Evolutionary conservation across 192 early-diverging fungal genomes (phyloP).

Genomic region (Podochytrium sp.): DNA sequence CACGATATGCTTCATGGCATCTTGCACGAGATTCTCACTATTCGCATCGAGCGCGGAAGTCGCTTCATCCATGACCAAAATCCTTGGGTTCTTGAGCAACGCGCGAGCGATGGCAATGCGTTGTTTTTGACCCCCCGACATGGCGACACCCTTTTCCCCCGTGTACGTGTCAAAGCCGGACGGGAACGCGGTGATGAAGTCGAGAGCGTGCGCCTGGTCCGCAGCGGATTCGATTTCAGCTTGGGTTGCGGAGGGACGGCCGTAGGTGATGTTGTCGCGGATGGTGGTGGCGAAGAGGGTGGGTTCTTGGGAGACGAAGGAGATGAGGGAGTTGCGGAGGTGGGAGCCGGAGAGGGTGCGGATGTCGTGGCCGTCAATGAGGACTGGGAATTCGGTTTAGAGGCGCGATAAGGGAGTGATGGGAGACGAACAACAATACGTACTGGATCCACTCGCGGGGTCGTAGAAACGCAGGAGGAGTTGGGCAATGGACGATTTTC

Average conservation of each 20-base stretch:
- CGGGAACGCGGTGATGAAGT: constrained; percentile 72
- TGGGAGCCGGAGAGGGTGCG: constrained; percentile 14
- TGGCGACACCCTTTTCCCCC: constrained; percentile 57
- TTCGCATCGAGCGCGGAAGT: constrained; percentile 74
- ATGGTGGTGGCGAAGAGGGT: constrained; percentile 92
- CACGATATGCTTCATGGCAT: constrained; percentile 58
- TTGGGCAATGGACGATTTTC: constrained; percentile 80
- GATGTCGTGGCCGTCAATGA: constrained; percentile 23
- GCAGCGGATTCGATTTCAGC: constrained; percentile 64
- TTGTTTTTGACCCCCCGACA: constrained; percentile 85
- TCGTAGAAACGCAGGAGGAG: constrained; percentile 85
- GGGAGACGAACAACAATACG: constrained; percentile 66
- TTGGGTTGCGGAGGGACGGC: constrained; percentile 54
- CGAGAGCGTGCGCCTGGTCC: constrained; percentile 73
- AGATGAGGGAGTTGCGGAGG: constrained; percentile 24
- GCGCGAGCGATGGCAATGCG: constrained; percentile 86
- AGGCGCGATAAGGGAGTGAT: no score
- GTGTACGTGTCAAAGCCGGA: constrained; percentile 50
- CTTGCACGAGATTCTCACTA: constrained; percentile 67
- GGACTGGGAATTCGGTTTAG: constrained; percentile 8
- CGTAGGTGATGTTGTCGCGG: constrained; percentile 88
- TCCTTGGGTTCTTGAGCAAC: constrained; percentile 51
- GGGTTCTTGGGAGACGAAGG: constrained; percentile 56
- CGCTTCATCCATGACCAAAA: constrained; percentile 85
- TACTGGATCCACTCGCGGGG: constrained; percentile 52